These are phyloP conservation scores for Dipteronia dyeriana DNA, from an alignment of 345 rosid genomes.

Conservation along the genomic window DNA sequence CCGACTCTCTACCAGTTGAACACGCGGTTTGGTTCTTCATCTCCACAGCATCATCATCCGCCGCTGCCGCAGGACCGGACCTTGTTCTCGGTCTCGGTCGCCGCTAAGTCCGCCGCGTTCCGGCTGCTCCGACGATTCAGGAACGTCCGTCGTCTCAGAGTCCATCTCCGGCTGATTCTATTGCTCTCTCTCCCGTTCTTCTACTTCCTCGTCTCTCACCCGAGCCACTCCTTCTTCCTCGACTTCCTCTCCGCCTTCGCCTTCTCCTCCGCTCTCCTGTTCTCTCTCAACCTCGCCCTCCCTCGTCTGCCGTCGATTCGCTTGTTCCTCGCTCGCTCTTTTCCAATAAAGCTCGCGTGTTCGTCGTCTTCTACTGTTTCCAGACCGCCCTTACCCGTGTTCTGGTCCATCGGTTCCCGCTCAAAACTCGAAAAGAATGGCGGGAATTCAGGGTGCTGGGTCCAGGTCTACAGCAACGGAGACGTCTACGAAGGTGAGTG, in stretches of 20 bases:
- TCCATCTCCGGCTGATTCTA: constrained; percentile 66
- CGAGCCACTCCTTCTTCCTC: constrained; percentile 73
- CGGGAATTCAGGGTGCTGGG: constrained; percentile 79
- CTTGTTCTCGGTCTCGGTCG: constrained; percentile 41
- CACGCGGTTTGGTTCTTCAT: constrained; percentile 23
- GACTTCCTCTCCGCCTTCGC: constrained; percentile 86
- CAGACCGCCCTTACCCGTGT: constrained; percentile 63
- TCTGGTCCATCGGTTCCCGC: constrained; percentile 92
- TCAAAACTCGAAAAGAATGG: constrained; percentile 59
- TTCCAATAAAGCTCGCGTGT: constrained; percentile 57
- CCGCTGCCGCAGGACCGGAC: constrained; percentile 25
- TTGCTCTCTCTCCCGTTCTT: constrained; percentile 73
- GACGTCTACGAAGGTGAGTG: constrained; percentile 94
- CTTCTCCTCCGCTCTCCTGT: constrained; percentile 73
- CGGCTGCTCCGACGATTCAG: constrained; percentile 52
- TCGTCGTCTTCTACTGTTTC: constrained; percentile 27
- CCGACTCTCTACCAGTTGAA: constrained; percentile 50
- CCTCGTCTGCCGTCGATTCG: constrained; percentile 87
- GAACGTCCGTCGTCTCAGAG: constrained; percentile 49
- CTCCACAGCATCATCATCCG: neutral
- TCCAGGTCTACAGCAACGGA: constrained; percentile 81
- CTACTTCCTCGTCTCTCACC: constrained; percentile 77
- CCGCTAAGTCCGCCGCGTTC: constrained; percentile 51
- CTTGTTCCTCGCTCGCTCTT: constrained; percentile 73
- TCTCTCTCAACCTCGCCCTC: constrained; percentile 72